Evolutionary conservation across 345 rosid species (phyloP).

Genomic region (Kandelia obovata): DNA sequence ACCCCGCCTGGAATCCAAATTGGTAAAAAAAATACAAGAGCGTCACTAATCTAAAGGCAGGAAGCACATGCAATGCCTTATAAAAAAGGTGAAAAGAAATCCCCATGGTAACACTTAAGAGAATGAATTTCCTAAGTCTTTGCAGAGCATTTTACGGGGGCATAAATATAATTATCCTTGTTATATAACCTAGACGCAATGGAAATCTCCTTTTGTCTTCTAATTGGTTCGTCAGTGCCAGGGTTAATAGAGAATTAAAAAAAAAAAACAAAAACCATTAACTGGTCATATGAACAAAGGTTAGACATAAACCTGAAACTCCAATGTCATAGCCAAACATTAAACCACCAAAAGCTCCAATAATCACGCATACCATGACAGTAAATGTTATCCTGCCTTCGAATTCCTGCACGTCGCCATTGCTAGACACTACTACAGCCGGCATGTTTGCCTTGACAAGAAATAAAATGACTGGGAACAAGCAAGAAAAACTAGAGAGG

Average conservation of each 20-base stretch:
- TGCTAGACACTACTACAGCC: not conserved
- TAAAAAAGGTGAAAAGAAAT: no score
- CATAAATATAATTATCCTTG: no score
- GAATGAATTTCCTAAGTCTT: no score
- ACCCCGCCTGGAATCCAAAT: conserved; percentile 24
- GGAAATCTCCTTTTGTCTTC: no score
- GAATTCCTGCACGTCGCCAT: conserved; percentile 3
- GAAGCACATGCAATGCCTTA: no score
- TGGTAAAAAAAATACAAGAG: no score
- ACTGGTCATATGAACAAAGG: not conserved
- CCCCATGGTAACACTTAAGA: no score
- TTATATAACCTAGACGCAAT: no score
- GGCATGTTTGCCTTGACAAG: conserved; percentile 9
- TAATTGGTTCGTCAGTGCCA: no score
- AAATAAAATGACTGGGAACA: not conserved
- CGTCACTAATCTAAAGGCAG: no score
- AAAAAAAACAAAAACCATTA: not conserved
- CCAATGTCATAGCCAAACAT: conserved; percentile 30
- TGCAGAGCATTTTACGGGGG: no score
- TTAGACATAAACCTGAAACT: conserved; percentile 14
- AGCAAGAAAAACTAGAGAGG: not conserved
- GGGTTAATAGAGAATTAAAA: no score
- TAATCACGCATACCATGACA: conserved; percentile 11
- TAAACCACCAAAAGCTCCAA: conserved; percentile 25
- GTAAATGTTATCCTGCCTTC: conserved; percentile 11